Conservation (phyloP, 805 yeast genomes). For the Metschnikowia sp. region DNA sequence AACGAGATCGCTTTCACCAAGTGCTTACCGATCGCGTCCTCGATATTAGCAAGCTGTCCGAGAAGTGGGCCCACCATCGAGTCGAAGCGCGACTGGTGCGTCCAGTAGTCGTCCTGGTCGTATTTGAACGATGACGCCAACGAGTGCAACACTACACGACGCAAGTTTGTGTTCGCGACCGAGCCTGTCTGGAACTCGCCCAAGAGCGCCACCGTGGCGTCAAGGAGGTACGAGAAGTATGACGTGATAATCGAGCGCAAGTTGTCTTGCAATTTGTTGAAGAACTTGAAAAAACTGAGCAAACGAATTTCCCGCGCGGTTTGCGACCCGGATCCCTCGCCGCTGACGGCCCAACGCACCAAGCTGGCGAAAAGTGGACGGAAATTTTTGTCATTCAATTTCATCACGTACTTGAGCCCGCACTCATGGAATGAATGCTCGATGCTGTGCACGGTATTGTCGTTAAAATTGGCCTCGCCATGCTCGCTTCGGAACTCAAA, state of each 20-base stretch:
- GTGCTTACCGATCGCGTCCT: slow-evolving; percentile 72
- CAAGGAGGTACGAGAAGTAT: slow-evolving; percentile 82
- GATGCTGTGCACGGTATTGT: slow-evolving; percentile 72
- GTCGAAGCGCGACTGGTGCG: slow-evolving; percentile 79
- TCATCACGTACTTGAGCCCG: slow-evolving; percentile 76
- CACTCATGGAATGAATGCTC: slow-evolving; percentile 74
- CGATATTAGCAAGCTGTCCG: slow-evolving; percentile 64
- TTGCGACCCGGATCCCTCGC: slow-evolving; percentile 54
- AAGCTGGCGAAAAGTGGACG: slow-evolving; percentile 86
- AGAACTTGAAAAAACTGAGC: slow-evolving; percentile 78
- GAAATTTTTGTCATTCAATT: slow-evolving; percentile 89
- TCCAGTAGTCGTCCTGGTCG: slow-evolving; percentile 96
- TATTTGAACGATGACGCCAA: slow-evolving; percentile 78
- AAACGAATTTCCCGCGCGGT: slow-evolving; percentile 48
- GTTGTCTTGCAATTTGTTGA: slow-evolving; percentile 77
- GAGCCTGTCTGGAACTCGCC: slow-evolving; percentile 44
- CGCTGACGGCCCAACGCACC: slow-evolving; percentile 90
- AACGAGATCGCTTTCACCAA: slow-evolving; percentile 77
- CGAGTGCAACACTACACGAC: slow-evolving; percentile 71
- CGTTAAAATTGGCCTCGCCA: slow-evolving; percentile 47
- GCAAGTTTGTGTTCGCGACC: slow-evolving; percentile 47
- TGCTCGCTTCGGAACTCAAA: slow-evolving; percentile 67
- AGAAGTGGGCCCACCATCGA: slow-evolving; percentile 60
- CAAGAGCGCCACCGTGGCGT: slow-evolving; percentile 60
- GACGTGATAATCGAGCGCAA: slow-evolving; percentile 84